Evolutionary conservation across 2,329 filamentous ascomycete genomes (phyloP).

Genomic region (Beauveria scarabaeidicola): DNA sequence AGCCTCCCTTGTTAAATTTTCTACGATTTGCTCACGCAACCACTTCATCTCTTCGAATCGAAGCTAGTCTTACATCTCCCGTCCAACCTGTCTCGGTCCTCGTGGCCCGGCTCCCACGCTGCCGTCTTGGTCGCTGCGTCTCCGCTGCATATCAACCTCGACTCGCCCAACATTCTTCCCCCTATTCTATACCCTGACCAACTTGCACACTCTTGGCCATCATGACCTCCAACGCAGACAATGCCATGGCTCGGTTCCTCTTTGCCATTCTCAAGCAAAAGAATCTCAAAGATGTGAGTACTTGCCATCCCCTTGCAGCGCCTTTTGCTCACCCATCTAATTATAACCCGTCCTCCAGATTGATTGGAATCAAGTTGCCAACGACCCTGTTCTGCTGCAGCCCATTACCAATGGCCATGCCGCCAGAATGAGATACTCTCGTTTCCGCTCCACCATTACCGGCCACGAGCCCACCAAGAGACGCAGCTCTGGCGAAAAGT

Average conservation of each 20-base stretch:
- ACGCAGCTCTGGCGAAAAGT: constrained; percentile 34
- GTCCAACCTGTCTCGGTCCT: constrained; percentile 4
- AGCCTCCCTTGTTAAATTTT: neutral
- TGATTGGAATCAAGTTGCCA: constrained; percentile 50
- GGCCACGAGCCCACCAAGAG: constrained; percentile 41
- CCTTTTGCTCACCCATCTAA: neutral
- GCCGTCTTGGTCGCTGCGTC: neutral
- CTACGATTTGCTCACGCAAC: neutral
- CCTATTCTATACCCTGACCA: neutral
- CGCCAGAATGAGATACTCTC: constrained; percentile 51
- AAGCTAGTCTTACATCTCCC: neutral
- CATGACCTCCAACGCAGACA: constrained; percentile 49
- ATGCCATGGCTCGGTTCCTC: constrained; percentile 48
- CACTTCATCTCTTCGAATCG: neutral
- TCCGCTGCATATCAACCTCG: constrained; percentile 3
- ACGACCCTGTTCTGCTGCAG: constrained; percentile 43
- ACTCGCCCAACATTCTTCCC: neutral
- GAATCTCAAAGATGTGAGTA: constrained; percentile 52
- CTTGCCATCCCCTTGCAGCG: neutral
- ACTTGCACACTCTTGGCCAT: neutral
- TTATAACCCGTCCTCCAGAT: constrained; percentile 35
- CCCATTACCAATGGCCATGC: constrained; percentile 53
- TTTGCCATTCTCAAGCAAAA: constrained; percentile 53
- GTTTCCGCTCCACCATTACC: constrained; percentile 40
- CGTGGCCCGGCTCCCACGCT: neutral